These are phyloP conservation scores for Phaeosphaeriaceae sp. DNA, from an alignment of 2,329 filamentous ascomycete species.

Conservation along the genomic window DNA sequence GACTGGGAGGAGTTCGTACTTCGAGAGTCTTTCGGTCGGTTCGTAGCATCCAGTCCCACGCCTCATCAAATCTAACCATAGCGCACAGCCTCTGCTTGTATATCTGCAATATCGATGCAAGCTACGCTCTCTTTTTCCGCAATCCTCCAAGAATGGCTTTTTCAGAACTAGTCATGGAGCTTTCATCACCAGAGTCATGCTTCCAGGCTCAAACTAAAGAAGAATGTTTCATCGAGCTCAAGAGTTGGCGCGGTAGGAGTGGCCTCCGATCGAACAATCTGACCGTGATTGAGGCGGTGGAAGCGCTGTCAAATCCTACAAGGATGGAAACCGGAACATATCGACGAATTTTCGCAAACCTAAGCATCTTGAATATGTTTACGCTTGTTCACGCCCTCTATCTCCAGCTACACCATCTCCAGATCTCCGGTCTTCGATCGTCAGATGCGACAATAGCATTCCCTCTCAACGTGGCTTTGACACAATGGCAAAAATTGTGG, in stretches of 20 bases:
- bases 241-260: neutral
- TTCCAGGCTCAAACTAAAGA: conserved; percentile 3
- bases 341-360: neutral
- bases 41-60: neutral
- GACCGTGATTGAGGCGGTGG: neutral
- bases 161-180: conserved; percentile 2
- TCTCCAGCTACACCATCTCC: neutral
- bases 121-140: conserved; percentile 6
- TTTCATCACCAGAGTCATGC: conserved; percentile 6
- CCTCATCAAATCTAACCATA: no score
- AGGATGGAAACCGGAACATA: neutral
- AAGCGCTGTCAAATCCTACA: conserved; percentile 2
- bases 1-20: conserved; percentile 2
- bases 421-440: neutral
- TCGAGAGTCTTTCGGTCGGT: conserved; percentile 5
- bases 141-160: conserved; percentile 3
- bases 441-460: neutral
- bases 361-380: conserved; percentile 12
- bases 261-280: neutral
- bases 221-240: conserved; percentile 5
- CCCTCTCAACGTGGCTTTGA: neutral
- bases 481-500: conserved; percentile 5
- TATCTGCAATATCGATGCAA: conserved; percentile 7
- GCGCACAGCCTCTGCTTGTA: conserved; percentile 1
- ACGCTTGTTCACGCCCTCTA: conserved; percentile 8